Evolutionary conservation across 2,329 filamentous ascomycete species (phyloP).

Genomic region (Arachnopeziza araneosa): DNA sequence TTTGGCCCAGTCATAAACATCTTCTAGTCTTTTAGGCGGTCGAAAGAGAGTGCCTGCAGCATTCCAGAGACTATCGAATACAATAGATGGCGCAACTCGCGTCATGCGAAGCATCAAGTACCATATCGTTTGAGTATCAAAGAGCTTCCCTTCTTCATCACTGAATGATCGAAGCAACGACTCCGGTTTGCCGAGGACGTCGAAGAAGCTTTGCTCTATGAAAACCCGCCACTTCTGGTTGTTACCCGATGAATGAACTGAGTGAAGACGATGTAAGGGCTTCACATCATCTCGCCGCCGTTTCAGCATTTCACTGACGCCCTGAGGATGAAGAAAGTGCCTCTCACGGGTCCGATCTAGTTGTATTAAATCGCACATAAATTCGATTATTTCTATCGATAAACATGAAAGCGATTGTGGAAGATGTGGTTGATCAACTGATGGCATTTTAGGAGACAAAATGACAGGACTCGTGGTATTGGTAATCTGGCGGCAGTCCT

Average conservation of each 20-base stretch:
- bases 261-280: neutral
- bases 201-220: conserved; percentile 59
- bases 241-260: neutral
- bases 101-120: conserved; percentile 58
- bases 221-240: conserved; percentile 51
- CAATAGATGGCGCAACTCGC: conserved; percentile 49
- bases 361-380: conserved; percentile 55
- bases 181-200: conserved; percentile 53
- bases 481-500: neutral
- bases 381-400: conserved; percentile 50
- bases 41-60: conserved; percentile 53
- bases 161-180: conserved; percentile 53
- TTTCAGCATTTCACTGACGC: conserved; percentile 12
- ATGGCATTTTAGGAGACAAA: neutral
- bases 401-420: conserved; percentile 54
- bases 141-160: conserved; percentile 40
- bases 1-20: conserved; percentile 22
- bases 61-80: conserved; percentile 61
- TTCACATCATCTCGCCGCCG: conserved; percentile 4
- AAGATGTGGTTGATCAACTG: conserved; percentile 22
- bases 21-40: conserved; percentile 36
- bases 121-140: conserved; percentile 58
- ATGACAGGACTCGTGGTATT: neutral
- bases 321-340: conserved; percentile 39
- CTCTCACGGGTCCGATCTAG: conserved; percentile 49